Evolutionary conservation across 2,329 filamentous ascomycete genomes (phyloP).

Genomic region (Ophiosphaerella herpotricha): DNA sequence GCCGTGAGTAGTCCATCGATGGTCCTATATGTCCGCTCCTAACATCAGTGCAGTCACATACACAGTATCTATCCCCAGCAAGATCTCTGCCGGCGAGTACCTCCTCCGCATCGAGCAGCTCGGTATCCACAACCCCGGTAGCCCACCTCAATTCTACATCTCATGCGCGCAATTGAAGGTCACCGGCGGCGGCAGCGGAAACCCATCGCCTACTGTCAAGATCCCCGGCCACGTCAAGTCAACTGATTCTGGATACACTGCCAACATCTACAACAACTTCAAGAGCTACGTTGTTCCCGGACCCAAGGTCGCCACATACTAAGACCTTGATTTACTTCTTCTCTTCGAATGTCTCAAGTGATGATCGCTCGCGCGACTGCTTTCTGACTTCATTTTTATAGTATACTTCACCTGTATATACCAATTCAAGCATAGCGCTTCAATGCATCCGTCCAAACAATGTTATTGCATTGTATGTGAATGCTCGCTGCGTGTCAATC

Average conservation of each 20-base stretch:
- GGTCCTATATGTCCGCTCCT: background rate
- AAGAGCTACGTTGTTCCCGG: conserved; percentile 43
- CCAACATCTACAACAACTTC: conserved; percentile 47
- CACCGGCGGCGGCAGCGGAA: conserved; percentile 42
- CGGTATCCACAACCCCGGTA: conserved; percentile 50
- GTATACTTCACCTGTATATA: conserved; percentile 6
- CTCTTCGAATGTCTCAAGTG: background rate
- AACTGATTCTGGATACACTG: conserved; percentile 43
- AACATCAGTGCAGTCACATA: conserved; percentile 32
- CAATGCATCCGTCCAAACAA: too few relatives aligned
- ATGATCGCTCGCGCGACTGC: background rate
- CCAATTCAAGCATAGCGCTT: background rate
- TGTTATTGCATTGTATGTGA: background rate
- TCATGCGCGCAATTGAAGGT: conserved; percentile 55
- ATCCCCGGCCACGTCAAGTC: conserved; percentile 44
- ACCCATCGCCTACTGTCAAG: conserved; percentile 28
- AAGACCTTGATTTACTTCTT: conserved; percentile 4
- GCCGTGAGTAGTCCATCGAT: conserved; percentile 20
- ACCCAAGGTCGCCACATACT: conserved; percentile 45
- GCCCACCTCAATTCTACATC: conserved; percentile 37
- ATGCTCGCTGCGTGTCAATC: background rate
- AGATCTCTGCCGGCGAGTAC: conserved; percentile 52
- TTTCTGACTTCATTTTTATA: background rate
- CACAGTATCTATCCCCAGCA: conserved; percentile 47
- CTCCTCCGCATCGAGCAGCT: conserved; percentile 56